Evolutionary conservation across 495 filamentous ascomycete species (phyloP).

Genomic region (Neurospora sp.): DNA sequence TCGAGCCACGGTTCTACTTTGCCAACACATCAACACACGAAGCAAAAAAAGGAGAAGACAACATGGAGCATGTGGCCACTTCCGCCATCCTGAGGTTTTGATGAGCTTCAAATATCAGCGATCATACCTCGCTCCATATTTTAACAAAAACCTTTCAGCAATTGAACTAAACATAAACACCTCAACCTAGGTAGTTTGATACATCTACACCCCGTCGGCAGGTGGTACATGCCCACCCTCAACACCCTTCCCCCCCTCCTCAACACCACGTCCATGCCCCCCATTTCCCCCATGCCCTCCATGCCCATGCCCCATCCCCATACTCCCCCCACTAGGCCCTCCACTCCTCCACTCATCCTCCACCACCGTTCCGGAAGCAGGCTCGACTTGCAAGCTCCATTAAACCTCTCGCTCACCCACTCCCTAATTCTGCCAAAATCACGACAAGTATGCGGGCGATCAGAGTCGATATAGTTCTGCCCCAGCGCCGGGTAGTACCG

Average conservation of each 20-base stretch:
- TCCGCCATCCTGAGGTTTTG: too few relatives aligned
- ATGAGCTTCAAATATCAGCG: background rate
- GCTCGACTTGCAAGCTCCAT: background rate
- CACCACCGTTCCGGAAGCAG: background rate
- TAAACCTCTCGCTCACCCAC: slow-evolving; percentile 1
- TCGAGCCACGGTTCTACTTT: too few relatives aligned
- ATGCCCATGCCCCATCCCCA: background rate
- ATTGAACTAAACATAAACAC: background rate
- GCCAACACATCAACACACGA: too few relatives aligned
- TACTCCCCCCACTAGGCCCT: background rate
- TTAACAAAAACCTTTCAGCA: background rate
- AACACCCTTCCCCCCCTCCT: background rate
- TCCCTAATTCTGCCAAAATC: background rate
- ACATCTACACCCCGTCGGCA: background rate
- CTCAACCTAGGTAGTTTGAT: background rate
- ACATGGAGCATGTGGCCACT: too few relatives aligned
- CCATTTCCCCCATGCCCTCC: background rate
- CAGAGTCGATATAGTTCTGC: background rate
- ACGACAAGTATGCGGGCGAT: background rate
- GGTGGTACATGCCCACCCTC: background rate
- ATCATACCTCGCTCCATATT: background rate
- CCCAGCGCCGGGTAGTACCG: background rate
- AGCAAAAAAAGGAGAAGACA: too few relatives aligned
- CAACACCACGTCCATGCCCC: background rate
- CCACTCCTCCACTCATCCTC: background rate